Evolutionary conservation across 1,139 yeast species (phyloP).

Genomic region (Meyerozyma sp.): DNA sequence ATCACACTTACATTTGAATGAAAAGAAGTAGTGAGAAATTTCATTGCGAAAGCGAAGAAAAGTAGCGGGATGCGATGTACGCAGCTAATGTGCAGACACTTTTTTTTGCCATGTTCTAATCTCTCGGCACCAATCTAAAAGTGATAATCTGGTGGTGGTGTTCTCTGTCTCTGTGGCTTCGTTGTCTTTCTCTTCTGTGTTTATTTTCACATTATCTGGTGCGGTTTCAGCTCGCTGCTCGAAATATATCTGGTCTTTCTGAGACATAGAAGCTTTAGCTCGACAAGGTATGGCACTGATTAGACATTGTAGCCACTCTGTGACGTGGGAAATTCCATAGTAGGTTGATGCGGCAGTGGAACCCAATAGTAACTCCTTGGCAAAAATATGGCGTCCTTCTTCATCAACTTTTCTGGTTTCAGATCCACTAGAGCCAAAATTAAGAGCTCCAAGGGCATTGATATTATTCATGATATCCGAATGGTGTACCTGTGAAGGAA

Average conservation of each 20-base stretch:
- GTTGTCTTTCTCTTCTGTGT: background rate
- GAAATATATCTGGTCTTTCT: constrained; percentile 34
- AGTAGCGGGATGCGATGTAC: background rate
- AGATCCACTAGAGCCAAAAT: background rate
- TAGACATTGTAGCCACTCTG: constrained; percentile 17
- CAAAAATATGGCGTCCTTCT: background rate
- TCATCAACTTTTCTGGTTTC: constrained; percentile 5
- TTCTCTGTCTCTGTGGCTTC: background rate
- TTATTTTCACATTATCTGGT: constrained; percentile 1
- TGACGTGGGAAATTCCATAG: constrained; percentile 9
- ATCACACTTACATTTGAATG: background rate
- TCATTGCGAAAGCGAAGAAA: background rate
- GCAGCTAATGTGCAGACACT: background rate
- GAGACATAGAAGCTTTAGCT: constrained; percentile 25
- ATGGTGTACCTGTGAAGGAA: background rate
- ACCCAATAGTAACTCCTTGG: background rate
- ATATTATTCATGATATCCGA: background rate
- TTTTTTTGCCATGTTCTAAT: background rate
- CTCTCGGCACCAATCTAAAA: background rate
- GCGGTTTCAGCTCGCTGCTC: constrained; percentile 29
- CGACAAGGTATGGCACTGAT: constrained; percentile 27
- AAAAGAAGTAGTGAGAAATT: background rate
- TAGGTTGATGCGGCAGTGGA: background rate
- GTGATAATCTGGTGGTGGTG: background rate
- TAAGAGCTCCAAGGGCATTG: background rate